A percentile compares a stretch with the other conserved stretches of the same genome.
Conservation (phyloP, 441 rosid genomes). For the Isatis lusitanica region DNA sequence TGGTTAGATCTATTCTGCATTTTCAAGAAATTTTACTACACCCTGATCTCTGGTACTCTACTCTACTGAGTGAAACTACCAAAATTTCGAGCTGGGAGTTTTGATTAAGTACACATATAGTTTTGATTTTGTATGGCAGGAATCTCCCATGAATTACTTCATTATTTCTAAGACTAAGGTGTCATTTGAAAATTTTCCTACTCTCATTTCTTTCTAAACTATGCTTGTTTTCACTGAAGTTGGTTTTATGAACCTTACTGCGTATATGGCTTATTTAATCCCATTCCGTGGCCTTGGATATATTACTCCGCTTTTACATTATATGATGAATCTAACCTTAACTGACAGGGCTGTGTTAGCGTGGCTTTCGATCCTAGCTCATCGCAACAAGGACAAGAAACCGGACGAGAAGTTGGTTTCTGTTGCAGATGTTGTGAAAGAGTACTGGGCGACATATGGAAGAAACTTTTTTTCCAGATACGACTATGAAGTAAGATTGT, state of each 20-base stretch:
- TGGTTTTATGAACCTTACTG: background rate
- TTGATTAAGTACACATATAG: background rate
- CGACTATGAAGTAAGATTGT: slow-evolving; percentile 78
- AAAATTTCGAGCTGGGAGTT: background rate
- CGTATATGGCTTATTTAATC: background rate
- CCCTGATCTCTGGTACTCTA: background rate
- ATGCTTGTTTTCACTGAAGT: background rate
- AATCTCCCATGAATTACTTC: background rate
- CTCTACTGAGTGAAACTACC: background rate
- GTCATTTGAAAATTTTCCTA: background rate
- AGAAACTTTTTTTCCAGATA: slow-evolving; percentile 93
- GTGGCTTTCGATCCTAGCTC: slow-evolving; percentile 91
- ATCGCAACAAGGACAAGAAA: slow-evolving; percentile 77
- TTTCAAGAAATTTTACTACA: background rate
- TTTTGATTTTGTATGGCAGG: background rate
- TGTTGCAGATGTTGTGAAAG: slow-evolving; percentile 83
- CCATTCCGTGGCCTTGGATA: background rate
- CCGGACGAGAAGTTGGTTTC: slow-evolving; percentile 75
- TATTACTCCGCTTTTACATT: slow-evolving; percentile 4
- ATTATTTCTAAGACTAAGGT: background rate
- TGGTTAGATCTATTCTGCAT: background rate
- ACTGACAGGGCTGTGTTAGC: slow-evolving; percentile 89
- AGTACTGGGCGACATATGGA: slow-evolving; percentile 91
- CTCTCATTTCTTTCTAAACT: background rate
- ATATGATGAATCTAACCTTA: slow-evolving; percentile 1